phyloP scores from a whole-genome alignment of 192 early-diverging fungal genomes.

The Helicostylum pulchrum region DNA sequence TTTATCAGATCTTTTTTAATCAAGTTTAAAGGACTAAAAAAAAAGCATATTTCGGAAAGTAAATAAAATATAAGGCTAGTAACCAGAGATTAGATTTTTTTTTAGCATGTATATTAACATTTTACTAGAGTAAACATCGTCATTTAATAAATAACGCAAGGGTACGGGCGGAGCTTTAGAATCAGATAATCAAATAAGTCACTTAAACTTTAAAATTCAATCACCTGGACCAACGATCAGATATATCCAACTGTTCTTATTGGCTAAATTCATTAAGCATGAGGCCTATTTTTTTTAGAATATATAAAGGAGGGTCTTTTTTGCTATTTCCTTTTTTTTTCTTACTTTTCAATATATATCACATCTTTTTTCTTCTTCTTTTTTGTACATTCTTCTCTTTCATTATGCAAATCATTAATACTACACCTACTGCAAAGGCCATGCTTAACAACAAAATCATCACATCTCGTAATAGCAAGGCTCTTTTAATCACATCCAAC shows the following conservation, averaged over 20 bases:
- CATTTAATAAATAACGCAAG: not conserved
- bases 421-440: not conserved
- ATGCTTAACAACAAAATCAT: constrained; percentile 12
- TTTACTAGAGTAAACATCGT: not conserved
- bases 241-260: constrained; percentile 2
- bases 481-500: not conserved
- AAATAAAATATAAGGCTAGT: too few species aligned
- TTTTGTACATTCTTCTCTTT: constrained; percentile 9
- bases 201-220: constrained; percentile 7
- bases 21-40: too few species aligned
- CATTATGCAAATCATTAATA: constrained; percentile 16
- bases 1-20: too few species aligned
- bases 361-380: constrained; percentile 16
- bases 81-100: too few species aligned
- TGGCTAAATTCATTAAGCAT: not conserved
- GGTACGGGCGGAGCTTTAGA: constrained; percentile 9
- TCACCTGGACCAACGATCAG: constrained; percentile 14
- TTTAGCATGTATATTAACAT: too few species aligned
- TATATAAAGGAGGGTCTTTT: not conserved
- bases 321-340: not conserved
- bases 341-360: not conserved
- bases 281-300: too few species aligned
- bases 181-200: constrained; percentile 13
- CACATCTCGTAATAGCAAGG: not conserved
- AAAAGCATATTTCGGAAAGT: too few species aligned